These are phyloP conservation scores for Monosporascus sp. DNA, from an alignment of 2,329 filamentous ascomycete species.

Conservation along the genomic window DNA sequence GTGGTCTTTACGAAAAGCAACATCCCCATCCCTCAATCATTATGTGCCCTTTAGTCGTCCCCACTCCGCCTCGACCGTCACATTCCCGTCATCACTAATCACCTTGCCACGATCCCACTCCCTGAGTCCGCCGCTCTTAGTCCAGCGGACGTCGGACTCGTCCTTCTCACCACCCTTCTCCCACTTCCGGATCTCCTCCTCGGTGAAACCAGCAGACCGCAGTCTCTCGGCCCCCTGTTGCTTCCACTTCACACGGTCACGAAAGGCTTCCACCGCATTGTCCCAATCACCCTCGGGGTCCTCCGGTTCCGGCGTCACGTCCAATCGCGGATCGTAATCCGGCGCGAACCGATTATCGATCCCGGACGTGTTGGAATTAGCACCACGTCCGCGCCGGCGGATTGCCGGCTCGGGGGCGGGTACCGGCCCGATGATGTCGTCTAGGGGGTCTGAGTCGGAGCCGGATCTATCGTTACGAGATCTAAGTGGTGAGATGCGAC, in stretches of 20 bases:
- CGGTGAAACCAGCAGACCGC: constrained; percentile 71
- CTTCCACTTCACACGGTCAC: constrained; percentile 75
- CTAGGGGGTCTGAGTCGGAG: constrained; percentile 70
- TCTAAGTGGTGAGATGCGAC: background rate
- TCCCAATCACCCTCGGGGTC: constrained; percentile 64
- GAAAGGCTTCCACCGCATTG: constrained; percentile 68
- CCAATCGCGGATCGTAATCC: constrained; percentile 52
- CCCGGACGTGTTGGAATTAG: constrained; percentile 51
- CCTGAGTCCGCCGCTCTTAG: constrained; percentile 57
- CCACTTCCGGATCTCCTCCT: constrained; percentile 68
- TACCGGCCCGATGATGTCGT: constrained; percentile 71
- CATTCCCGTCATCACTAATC: constrained; percentile 10
- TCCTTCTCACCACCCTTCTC: constrained; percentile 56
- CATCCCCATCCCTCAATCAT: no score
- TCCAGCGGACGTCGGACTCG: constrained; percentile 67
- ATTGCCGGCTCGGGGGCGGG: constrained; percentile 34
- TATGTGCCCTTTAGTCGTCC: constrained; percentile 8
- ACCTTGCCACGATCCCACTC: constrained; percentile 57
- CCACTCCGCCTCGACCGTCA: constrained; percentile 10
- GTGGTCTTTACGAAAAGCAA: no score
- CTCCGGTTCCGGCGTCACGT: constrained; percentile 39
- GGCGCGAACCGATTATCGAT: constrained; percentile 79
- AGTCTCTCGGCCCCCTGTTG: constrained; percentile 70
- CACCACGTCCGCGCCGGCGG: constrained; percentile 65
- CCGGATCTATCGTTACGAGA: constrained; percentile 27